Percentiles rank a stretch among this genome's conserved stretches.
Evolutionary conservation across 768 basidiomycete genomes (phyloP).

Genomic region (Boletus huronensis): DNA sequence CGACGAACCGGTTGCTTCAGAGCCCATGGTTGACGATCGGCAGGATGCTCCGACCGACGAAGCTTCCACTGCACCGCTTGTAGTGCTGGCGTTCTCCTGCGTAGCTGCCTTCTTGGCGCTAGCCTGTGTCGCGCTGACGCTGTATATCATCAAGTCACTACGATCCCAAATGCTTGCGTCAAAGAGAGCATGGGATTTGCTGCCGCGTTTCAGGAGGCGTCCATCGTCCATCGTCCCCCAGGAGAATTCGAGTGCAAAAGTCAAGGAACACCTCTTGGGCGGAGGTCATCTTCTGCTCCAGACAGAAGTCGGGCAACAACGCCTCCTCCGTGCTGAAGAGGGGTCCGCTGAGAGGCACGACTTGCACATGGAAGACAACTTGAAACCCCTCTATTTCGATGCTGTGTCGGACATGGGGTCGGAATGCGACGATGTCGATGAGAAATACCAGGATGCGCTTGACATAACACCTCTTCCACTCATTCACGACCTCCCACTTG

Average conservation of each 20-base stretch:
- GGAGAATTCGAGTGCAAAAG: neutral
- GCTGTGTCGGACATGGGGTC: constrained; percentile 19
- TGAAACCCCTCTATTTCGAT: constrained; percentile 6
- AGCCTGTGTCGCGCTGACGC: constrained; percentile 17
- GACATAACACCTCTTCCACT: constrained; percentile 24
- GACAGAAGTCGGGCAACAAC: neutral
- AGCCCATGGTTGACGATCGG: neutral
- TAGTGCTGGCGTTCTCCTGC: constrained; percentile 27
- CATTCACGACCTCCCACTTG: constrained; percentile 19
- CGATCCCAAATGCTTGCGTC: constrained; percentile 20
- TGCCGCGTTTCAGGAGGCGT: constrained; percentile 17
- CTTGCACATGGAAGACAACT: constrained; percentile 2
- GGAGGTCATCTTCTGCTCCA: neutral
- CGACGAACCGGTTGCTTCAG: neutral
- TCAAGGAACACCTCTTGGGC: neutral
- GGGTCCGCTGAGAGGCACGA: neutral
- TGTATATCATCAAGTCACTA: constrained; percentile 23
- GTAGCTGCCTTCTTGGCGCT: constrained; percentile 22
- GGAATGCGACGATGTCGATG: constrained; percentile 26
- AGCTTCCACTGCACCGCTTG: constrained; percentile 5
- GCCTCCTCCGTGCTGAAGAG: constrained; percentile 2
- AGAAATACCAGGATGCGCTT: constrained; percentile 32
- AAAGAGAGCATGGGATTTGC: constrained; percentile 21
- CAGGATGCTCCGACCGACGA: neutral
- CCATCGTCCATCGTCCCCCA: neutral